Conservation (phyloP, 257 asterid species). For the Echium plantagineum region DNA sequence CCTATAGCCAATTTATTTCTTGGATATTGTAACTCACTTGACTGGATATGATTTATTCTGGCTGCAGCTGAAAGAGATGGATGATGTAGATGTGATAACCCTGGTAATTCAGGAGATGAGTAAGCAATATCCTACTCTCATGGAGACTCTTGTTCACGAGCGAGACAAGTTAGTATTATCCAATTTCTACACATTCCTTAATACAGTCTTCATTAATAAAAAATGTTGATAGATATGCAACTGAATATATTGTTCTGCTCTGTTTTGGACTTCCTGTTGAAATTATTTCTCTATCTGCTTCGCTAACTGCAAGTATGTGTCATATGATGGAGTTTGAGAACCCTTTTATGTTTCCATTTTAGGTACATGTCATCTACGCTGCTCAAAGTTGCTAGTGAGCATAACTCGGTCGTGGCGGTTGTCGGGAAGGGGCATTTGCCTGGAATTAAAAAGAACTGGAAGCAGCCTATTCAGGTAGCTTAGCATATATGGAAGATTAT, state of each 20-base stretch:
- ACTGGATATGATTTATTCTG: conserved; percentile 6
- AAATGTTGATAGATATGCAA: neutral
- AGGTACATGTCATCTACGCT: conserved; percentile 80
- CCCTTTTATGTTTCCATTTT: conserved; percentile 1
- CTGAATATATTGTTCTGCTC: neutral
- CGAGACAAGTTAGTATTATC: conserved; percentile 66
- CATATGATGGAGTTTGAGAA: neutral
- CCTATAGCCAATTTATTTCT: conserved; percentile 11
- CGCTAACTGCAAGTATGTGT: neutral
- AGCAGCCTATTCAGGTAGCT: conserved; percentile 70
- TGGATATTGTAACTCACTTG: conserved; percentile 4
- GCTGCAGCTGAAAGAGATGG: conserved; percentile 92
- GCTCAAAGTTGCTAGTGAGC: conserved; percentile 60
- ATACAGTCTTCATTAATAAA: no score
- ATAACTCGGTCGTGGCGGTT: conserved; percentile 81
- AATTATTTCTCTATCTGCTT: no score
- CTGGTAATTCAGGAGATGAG: conserved; percentile 92
- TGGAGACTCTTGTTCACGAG: conserved; percentile 91
- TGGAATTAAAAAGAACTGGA: conserved; percentile 76
- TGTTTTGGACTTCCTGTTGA: neutral
- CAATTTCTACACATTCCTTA: neutral
- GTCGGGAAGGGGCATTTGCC: conserved; percentile 88
- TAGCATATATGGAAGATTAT: neutral
- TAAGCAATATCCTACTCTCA: conserved; percentile 77
- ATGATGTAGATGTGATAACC: conserved; percentile 82